Percentiles rank a stretch among this genome's conserved stretches.
phyloP scores from a whole-genome alignment of 495 filamentous ascomycete genomes.

The Aspergillus conjunctus region DNA sequence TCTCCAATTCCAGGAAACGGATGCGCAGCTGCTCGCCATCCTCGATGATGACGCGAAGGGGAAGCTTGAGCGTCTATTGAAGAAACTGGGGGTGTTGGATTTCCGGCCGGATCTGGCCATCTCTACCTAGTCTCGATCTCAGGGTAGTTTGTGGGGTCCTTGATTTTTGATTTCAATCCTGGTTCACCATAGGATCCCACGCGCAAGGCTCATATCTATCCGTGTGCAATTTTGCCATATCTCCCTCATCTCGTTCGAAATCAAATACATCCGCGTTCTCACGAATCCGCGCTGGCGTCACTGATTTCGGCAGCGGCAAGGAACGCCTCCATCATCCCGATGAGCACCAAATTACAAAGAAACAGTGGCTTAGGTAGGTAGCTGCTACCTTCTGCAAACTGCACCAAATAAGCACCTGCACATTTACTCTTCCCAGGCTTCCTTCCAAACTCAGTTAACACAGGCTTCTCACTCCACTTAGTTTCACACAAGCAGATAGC shows the following conservation, averaged over 20 bases:
- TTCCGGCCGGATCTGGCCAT: no score
- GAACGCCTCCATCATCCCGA: constrained; percentile 44
- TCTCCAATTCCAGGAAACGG: no score
- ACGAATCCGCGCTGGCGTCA: constrained; percentile 58
- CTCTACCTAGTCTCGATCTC: no score
- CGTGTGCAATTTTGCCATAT: constrained; percentile 59
- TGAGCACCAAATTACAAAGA: not conserved
- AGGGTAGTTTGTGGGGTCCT: no score
- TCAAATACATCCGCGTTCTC: constrained; percentile 82
- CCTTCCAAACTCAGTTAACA: constrained; percentile 59
- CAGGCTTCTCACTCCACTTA: constrained; percentile 65
- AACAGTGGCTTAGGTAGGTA: not conserved
- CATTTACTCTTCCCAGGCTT: constrained; percentile 73
- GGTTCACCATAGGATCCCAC: constrained; percentile 68
- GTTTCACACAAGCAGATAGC: constrained; percentile 73
- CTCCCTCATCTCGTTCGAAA: constrained; percentile 68
- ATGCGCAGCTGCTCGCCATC: no score
- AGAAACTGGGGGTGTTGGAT: no score
- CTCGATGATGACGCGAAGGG: no score
- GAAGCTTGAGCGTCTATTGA: no score
- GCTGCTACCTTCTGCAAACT: constrained; percentile 72
- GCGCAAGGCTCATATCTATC: constrained; percentile 61
- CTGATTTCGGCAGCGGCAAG: constrained; percentile 65
- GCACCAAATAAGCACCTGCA: constrained; percentile 84
- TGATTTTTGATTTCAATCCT: no score